Evolutionary conservation across 352 stramenopile species (phyloP).

Genomic region (Aphanomyces stellatus): DNA sequence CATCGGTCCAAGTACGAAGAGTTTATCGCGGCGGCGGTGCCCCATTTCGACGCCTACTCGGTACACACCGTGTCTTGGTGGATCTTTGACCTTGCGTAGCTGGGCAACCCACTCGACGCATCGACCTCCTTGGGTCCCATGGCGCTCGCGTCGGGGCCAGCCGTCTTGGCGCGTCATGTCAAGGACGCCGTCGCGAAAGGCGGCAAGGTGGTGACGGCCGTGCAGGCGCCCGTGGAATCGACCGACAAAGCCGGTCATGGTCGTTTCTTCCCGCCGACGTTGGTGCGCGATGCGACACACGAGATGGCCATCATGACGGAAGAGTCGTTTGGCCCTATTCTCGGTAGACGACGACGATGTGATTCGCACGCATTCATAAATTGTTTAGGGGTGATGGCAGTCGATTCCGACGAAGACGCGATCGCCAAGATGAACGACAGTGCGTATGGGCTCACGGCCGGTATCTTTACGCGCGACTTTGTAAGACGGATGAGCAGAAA

Average conservation of each 20-base stretch:
- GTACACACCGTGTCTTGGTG: neutral
- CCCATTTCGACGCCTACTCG: slow-evolving; percentile 53
- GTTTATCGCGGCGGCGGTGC: slow-evolving; percentile 58
- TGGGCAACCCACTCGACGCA: slow-evolving; percentile 53
- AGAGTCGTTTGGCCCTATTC: slow-evolving; percentile 78
- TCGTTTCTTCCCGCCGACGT: slow-evolving; percentile 70
- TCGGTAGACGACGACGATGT: slow-evolving; percentile 35
- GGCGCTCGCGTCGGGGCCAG: slow-evolving; percentile 39
- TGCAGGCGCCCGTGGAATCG: slow-evolving; percentile 26
- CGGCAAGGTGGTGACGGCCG: slow-evolving; percentile 39
- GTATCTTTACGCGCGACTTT: slow-evolving; percentile 54
- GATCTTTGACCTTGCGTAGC: neutral
- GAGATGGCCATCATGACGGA: slow-evolving; percentile 75
- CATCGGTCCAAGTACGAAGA: slow-evolving; percentile 70
- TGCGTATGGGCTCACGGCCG: slow-evolving; percentile 67
- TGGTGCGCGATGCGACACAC: slow-evolving; percentile 53
- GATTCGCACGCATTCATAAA: no score
- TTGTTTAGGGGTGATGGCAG: slow-evolving; percentile 36
- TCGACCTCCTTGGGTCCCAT: slow-evolving; percentile 64
- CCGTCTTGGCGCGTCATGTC: slow-evolving; percentile 33
- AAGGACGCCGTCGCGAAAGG: slow-evolving; percentile 68
- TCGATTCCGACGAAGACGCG: slow-evolving; percentile 61
- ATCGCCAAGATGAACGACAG: slow-evolving; percentile 74
- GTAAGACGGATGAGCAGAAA: no score
- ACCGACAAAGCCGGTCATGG: slow-evolving; percentile 41